Base-by-base conservation (phyloP, 257 asterid species). In the Lavandula angustifolia region DNA sequence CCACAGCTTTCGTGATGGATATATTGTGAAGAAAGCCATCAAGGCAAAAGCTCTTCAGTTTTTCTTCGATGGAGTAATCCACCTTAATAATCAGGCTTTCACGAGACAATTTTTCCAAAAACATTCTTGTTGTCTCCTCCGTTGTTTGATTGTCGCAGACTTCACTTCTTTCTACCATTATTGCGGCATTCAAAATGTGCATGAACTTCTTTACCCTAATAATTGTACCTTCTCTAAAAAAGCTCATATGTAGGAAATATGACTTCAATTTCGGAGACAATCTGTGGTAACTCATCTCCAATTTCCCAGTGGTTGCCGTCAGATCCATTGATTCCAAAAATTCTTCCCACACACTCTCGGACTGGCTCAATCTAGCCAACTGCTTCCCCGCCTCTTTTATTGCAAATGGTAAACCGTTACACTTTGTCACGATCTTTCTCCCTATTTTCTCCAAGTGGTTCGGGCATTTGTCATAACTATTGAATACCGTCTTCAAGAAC, bases 351-450 rank as follows among this genome's bases (percentile, higher is more conserved):
- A 31, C 75, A 22, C 53, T 58, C 42, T n/a, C 5, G 33, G 73
- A 18, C 6, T 18, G 42, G 53, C 50, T 33, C 7, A 55, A 4
- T 1, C 5, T 18, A 44, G n/a, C 2, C 27, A 76, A 13, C 14
- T 68, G 50, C 22, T 73, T 64, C 43, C 75, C 78, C 0, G 61
- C 54, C 3, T 59, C 69, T 0, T 34, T 29, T 22, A 76, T 68
- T n/a, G 78, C 78, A 10, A 72, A 59, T 3, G 80, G 83, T 29
- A 78, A 41, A 17, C 76, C 78, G 0, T 27, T 14, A 18, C 79
- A 74, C 14, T 56, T 56, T 47, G 9, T 12, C 46, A 78, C 9
- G 27, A 78, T 74, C 62, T 62, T 18, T 34, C 34, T 41, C 0
- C 67, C 80, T 11, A 68, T 37, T 1, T 3, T 44, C 52, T 64